phyloP scores from a whole-genome alignment of 2,329 filamentous ascomycete genomes.

The Ceratocystiopsis minuta region DNA sequence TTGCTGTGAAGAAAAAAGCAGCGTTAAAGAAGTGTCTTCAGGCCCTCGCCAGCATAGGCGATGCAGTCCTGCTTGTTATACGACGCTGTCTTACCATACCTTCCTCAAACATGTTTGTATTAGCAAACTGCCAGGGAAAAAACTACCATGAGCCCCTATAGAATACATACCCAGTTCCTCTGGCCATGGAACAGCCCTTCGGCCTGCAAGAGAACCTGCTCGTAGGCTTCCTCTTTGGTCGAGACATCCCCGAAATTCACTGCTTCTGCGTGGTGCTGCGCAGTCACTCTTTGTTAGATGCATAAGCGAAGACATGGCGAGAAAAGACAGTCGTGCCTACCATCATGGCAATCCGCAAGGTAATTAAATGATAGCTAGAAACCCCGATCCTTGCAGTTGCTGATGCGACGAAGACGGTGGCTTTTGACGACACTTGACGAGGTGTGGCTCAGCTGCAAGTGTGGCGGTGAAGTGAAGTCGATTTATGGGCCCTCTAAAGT shows the following conservation, averaged over 20 bases:
- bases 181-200: slow-evolving; percentile 53
- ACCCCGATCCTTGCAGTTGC: too few relatives aligned
- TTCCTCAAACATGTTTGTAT: background rate
- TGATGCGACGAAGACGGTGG: too few relatives aligned
- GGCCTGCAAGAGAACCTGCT: slow-evolving; percentile 54
- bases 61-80: background rate
- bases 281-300: background rate
- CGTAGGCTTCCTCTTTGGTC: slow-evolving; percentile 54
- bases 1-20: slow-evolving; percentile 33
- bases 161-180: slow-evolving; percentile 54
- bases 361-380: too few relatives aligned
- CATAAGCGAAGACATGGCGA: background rate
- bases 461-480: too few relatives aligned
- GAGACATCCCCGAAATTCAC: slow-evolving; percentile 52
- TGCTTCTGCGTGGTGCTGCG: slow-evolving; percentile 58
- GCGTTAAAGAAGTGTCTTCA: background rate
- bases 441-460: too few relatives aligned
- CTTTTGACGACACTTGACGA: too few relatives aligned
- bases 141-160: background rate
- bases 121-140: slow-evolving; percentile 7
- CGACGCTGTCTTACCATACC: slow-evolving; percentile 3
- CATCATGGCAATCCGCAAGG: background rate
- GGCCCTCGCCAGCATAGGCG: too few relatives aligned
- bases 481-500: too few relatives aligned
- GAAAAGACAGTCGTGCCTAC: background rate